phyloP scores from a whole-genome alignment of 2,329 filamentous ascomycete genomes.

The Fulvia fulva region DNA sequence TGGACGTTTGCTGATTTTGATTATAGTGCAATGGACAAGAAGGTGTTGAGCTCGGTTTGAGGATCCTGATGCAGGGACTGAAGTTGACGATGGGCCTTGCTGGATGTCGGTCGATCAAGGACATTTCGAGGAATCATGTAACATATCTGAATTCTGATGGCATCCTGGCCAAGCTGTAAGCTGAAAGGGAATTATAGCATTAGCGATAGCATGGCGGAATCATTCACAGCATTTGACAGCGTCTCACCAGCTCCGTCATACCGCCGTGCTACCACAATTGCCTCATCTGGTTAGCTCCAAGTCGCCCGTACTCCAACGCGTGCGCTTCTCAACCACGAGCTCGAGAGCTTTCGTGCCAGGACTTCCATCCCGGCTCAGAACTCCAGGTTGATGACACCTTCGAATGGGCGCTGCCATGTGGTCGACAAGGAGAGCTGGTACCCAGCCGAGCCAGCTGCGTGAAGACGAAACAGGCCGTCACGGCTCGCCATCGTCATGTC shows the following conservation, averaged over 20 bases:
- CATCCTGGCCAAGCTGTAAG: slow-evolving; percentile 8
- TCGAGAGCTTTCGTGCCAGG: no score
- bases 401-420: no score
- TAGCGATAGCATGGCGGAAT: background rate
- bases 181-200: background rate
- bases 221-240: background rate
- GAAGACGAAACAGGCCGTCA: no score
- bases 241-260: no score
- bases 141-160: slow-evolving; percentile 10
- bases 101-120: slow-evolving; percentile 21
- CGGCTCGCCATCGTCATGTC: no score
- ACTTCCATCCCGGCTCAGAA: no score
- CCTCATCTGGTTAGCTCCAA: no score
- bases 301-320: no score
- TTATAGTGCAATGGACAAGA: slow-evolving; percentile 28
- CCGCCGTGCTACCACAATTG: no score
- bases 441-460: no score
- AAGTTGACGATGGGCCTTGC: slow-evolving; percentile 37
- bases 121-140: slow-evolving; percentile 12
- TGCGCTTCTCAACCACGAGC: no score
- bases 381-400: background rate
- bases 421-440: background rate
- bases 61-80: slow-evolving; percentile 38
- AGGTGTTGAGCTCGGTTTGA: slow-evolving; percentile 40
- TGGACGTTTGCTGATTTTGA: background rate